Percentiles rank a stretch among this genome's conserved stretches.
These are phyloP conservation scores for Albophoma yamanashiensis DNA, from an alignment of 2,329 filamentous ascomycete species.

Conservation along the genomic window DNA sequence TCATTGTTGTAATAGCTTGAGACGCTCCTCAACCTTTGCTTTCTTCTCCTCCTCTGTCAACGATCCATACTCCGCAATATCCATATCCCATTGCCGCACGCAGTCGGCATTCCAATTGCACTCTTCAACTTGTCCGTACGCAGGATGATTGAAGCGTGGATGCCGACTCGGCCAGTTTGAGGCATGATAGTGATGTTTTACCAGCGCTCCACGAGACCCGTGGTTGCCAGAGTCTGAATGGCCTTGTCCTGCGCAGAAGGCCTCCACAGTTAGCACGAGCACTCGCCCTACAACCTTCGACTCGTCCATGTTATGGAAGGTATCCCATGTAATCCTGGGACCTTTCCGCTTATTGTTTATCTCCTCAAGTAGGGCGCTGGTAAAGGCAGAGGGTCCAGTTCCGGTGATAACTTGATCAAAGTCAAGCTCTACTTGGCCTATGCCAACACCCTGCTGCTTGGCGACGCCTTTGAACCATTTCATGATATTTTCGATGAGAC, in stretches of 20 bases:
- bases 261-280: slow-evolving; percentile 59
- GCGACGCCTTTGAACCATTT: slow-evolving; percentile 52
- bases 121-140: slow-evolving; percentile 58
- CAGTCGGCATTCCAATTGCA: slow-evolving; percentile 61
- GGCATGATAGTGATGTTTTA: slow-evolving; percentile 67
- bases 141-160: slow-evolving; percentile 55
- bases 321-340: slow-evolving; percentile 44
- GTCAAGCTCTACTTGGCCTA: slow-evolving; percentile 53
- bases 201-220: slow-evolving; percentile 52
- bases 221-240: slow-evolving; percentile 65
- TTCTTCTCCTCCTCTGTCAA: slow-evolving; percentile 50
- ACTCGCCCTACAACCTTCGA: slow-evolving; percentile 54
- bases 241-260: slow-evolving; percentile 62
- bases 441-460: slow-evolving; percentile 43
- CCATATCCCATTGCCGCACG: slow-evolving; percentile 53
- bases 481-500: slow-evolving; percentile 58
- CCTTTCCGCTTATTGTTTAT: slow-evolving; percentile 39
- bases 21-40: slow-evolving; percentile 27
- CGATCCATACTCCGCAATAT: slow-evolving; percentile 48
- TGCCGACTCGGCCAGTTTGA: slow-evolving; percentile 60
- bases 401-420: slow-evolving; percentile 64
- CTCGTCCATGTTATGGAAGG: slow-evolving; percentile 55
- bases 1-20: neutral
- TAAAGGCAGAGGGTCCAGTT: slow-evolving; percentile 64
- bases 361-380: slow-evolving; percentile 50